Percentiles rank a stretch among this genome's conserved stretches.
Conservation (phyloP, 371 early-diverging fungal species). For the Blakeslea trispora region DNA sequence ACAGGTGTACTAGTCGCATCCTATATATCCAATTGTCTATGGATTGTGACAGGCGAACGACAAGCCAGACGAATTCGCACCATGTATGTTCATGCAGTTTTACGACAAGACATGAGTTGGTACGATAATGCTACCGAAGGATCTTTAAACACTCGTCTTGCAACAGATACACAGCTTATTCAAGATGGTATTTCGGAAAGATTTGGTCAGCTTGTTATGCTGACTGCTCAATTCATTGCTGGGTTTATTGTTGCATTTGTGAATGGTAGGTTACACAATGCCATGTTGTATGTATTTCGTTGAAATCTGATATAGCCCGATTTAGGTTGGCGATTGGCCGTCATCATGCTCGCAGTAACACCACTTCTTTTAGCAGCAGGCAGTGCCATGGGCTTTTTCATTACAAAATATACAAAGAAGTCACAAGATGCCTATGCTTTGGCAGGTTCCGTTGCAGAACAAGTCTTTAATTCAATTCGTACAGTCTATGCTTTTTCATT, state of each 20-base stretch:
- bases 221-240: constrained; percentile 30
- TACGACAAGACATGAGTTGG: constrained; percentile 87
- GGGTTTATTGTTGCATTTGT: constrained; percentile 59
- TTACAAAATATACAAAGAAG: constrained; percentile 47
- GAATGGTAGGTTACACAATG: constrained; percentile 23
- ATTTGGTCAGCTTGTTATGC: constrained; percentile 69
- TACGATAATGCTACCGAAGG: constrained; percentile 71
- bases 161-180: constrained; percentile 71
- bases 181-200: constrained; percentile 88
- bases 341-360: constrained; percentile 69
- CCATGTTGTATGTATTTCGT: too few relatives aligned
- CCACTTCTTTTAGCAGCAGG: constrained; percentile 57
- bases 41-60: constrained; percentile 36
- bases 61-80: constrained; percentile 38
- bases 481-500: constrained; percentile 85
- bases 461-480: constrained; percentile 81
- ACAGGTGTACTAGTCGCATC: constrained; percentile 31
- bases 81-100: constrained; percentile 62
- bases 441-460: constrained; percentile 49
- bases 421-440: constrained; percentile 40
- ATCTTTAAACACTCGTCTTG: constrained; percentile 67
- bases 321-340: constrained; percentile 70
- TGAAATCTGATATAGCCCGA: too few relatives aligned
- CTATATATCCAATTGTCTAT: constrained; percentile 35
- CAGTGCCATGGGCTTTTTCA: constrained; percentile 64